Conservation (phyloP, 331 rosid species). For the Acacia pycnantha region DNA sequence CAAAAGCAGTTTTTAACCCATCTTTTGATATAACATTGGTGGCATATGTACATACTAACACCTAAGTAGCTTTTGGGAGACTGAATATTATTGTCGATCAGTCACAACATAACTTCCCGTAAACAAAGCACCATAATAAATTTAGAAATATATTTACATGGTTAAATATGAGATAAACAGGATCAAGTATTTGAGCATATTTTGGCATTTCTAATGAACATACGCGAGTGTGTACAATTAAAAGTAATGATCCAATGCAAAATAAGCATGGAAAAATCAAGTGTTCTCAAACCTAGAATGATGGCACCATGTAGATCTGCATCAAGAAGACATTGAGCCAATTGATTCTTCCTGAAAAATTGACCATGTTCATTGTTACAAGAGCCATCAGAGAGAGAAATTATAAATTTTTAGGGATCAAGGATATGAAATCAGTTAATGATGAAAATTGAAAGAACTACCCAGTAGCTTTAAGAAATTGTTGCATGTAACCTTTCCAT, state of each 20-base stretch:
- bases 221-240: not conserved
- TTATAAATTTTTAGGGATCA: not conserved
- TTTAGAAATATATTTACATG: not conserved
- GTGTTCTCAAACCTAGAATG: slow-evolving; percentile 57
- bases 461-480: slow-evolving; percentile 62
- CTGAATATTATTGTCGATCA: not conserved
- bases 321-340: slow-evolving; percentile 70
- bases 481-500: slow-evolving; percentile 69
- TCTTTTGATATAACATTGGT: not conserved
- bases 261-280: not conserved
- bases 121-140: not conserved
- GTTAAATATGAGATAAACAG: not conserved
- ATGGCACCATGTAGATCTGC: slow-evolving; percentile 91
- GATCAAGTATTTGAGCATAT: not conserved
- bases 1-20: not conserved
- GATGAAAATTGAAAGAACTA: slow-evolving; percentile 28
- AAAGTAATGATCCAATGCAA: not conserved
- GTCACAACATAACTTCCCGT: not conserved
- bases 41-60: not conserved
- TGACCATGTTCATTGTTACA: slow-evolving; percentile 28
- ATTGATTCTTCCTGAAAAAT: slow-evolving; percentile 63
- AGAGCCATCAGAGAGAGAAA: slow-evolving; percentile 11
- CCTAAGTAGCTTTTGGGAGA: not conserved
- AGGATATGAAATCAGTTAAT: not conserved
- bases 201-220: not conserved